Base-by-base conservation (phyloP, 2,329 filamentous ascomycete species). In the Periconia digitata region DNA sequence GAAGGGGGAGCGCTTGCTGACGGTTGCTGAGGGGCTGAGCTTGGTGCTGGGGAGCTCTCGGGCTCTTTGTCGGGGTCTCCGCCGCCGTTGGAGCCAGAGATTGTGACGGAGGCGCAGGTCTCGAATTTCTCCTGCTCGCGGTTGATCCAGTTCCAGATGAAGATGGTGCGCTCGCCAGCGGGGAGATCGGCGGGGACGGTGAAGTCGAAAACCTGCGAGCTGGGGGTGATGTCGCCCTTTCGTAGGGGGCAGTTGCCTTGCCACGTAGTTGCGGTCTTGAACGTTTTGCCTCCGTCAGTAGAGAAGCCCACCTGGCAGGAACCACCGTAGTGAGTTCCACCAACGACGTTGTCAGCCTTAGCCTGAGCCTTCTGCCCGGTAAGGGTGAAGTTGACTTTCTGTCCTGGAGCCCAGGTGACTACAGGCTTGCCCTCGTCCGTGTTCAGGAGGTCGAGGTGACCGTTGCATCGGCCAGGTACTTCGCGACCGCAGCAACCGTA, bases 111-210 rank as follows among this genome's bases (percentile, higher is more conserved):
- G 2, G 75, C 72, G 43, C 76, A 79, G 44, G 72, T 73, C 70
- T 74, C 74, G 52, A 72, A 74, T 49, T 73, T 67, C 49, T 77
- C 75, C 44, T 74, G 65, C 58, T 77, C 75, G 21, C 76, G 71
- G 44, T 78, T 78, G 39, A 76, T 60, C 76, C 76, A 78, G 1
- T 72, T 72, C 76, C 74, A 78, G 1, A 69, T 71, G 49, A 78
- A 78, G 15, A 78, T 54, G 12, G 69, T 72, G 6, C 71, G 56
- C n/a, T 67, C 58, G 8, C 75, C 75, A 5, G 62, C 48, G 2
- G 71, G 70, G 47, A 77, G 62, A 43, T 77, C 75, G 13, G 54
- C 62, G 0, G 76, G 76, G 4, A 78, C 70, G 5, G 60, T 70
- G 59, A 79, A 76, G 34, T 72, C 66, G 57, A 78, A 79, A 8